Conservation (phyloP, 192 early-diverging fungal species). For the Mortierella hygrophila region DNA sequence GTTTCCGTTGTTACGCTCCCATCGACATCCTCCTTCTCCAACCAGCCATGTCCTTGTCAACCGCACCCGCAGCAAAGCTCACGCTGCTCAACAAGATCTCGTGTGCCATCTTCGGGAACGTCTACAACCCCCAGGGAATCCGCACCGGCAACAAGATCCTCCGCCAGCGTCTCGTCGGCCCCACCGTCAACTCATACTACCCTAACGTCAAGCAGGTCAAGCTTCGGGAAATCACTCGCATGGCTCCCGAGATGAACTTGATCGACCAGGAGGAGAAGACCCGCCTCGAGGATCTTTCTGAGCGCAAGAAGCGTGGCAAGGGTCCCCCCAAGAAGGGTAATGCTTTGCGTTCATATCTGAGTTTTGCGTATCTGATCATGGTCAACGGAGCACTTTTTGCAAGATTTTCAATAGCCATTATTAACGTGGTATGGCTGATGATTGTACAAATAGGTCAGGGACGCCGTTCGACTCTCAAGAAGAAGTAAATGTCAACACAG, state of each 20-base stretch:
- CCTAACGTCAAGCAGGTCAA: constrained; percentile 67
- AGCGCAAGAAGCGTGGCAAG: constrained; percentile 80
- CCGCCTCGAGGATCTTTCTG: constrained; percentile 75
- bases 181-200: constrained; percentile 75
- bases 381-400: not conserved
- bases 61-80: constrained; percentile 54
- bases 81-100: constrained; percentile 69
- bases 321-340: constrained; percentile 83
- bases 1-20: not conserved
- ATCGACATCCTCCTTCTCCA: not conserved
- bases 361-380: not conserved
- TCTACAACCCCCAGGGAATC: constrained; percentile 76
- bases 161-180: constrained; percentile 75
- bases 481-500: constrained; percentile 51
- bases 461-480: constrained; percentile 67
- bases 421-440: not conserved
- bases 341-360: not conserved
- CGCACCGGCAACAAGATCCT: constrained; percentile 83
- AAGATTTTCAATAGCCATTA: too few relatives aligned
- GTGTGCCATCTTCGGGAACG: constrained; percentile 73
- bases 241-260: constrained; percentile 65
- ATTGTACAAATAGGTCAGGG: constrained; percentile 61
- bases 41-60: constrained; percentile 35
- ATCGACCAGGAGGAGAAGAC: constrained; percentile 73
- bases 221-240: constrained; percentile 63